phyloP scores from a whole-genome alignment of 257 asterid genomes.

The Gentiana macrophylla region DNA sequence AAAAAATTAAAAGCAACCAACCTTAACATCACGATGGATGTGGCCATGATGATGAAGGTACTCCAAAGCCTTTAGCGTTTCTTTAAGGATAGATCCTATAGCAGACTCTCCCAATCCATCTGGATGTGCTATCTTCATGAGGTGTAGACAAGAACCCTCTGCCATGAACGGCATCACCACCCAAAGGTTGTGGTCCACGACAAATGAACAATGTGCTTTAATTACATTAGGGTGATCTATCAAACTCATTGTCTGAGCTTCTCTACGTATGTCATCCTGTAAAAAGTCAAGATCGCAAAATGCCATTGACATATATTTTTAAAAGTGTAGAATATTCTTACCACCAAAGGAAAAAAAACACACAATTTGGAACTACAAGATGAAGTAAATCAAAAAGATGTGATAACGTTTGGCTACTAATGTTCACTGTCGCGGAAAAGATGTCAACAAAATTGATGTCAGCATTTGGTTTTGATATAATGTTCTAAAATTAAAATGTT shows the following conservation, averaged over 20 bases:
- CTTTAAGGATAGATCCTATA: constrained; percentile 79
- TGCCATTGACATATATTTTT: neutral
- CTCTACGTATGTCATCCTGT: constrained; percentile 97
- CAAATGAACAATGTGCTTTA: constrained; percentile 85
- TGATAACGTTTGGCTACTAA: too few species aligned
- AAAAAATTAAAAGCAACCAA: constrained; percentile 17
- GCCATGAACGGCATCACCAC: constrained; percentile 98
- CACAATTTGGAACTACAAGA: too few species aligned
- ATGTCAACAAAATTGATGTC: too few species aligned
- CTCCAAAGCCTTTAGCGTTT: constrained; percentile 92
- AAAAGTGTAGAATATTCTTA: too few species aligned
- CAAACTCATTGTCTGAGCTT: constrained; percentile 95
- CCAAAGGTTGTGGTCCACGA: constrained; percentile 93
- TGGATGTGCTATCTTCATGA: constrained; percentile 91
- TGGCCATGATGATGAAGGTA: constrained; percentile 94
- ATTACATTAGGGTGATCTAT: constrained; percentile 93
- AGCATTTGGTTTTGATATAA: too few species aligned
- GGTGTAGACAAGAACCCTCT: constrained; percentile 97
- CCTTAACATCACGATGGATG: constrained; percentile 98
- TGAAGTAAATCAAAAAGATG: too few species aligned
- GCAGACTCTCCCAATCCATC: constrained; percentile 97
- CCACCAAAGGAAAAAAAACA: too few species aligned
- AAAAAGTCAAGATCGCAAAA: constrained; percentile 3
- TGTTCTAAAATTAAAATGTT: too few species aligned
- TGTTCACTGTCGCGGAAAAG: too few species aligned